These are phyloP conservation scores for Mycena vulgaris DNA, from an alignment of 768 basidiomycete genomes.

Conservation along the genomic window DNA sequence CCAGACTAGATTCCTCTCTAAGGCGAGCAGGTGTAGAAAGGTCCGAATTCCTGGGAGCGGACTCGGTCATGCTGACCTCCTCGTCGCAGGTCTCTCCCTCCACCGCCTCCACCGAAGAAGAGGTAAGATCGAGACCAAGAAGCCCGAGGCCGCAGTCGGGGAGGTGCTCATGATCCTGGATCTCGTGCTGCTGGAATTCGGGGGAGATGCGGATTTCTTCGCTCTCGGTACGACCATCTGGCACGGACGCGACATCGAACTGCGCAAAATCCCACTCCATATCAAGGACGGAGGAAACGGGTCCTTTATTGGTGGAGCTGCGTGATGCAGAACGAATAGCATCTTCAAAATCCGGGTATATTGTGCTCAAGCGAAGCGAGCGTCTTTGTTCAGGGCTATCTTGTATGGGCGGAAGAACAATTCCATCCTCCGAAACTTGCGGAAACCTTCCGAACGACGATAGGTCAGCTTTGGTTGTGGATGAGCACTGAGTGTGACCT, in stretches of 20 bases:
- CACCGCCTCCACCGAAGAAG: neutral
- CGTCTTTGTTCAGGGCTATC: conserved; percentile 24
- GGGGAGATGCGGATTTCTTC: neutral
- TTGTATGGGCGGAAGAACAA: neutral
- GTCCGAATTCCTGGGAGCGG: neutral
- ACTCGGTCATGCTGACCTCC: neutral
- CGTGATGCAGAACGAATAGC: conserved; percentile 10
- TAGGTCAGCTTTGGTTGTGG: neutral
- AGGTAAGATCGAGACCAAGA: neutral
- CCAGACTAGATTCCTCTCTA: neutral
- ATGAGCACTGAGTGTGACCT: neutral
- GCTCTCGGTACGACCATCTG: too few relatives aligned
- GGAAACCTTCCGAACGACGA: conserved; percentile 2
- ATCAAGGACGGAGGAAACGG: neutral
- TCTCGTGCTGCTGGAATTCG: neutral
- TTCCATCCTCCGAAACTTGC: neutral
- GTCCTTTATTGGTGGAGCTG: neutral
- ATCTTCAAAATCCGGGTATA: conserved; percentile 26
- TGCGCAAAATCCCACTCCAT: conserved; percentile 25
- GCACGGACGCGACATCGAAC: neutral
- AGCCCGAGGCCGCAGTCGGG: neutral
- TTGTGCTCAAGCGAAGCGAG: conserved; percentile 6
- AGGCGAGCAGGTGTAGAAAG: neutral
- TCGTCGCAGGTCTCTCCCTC: neutral
- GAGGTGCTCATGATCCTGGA: neutral